These are phyloP conservation scores for Nakaseomyces glabratus DNA, from an alignment of 1,139 yeast species.

Conservation along the genomic window DNA sequence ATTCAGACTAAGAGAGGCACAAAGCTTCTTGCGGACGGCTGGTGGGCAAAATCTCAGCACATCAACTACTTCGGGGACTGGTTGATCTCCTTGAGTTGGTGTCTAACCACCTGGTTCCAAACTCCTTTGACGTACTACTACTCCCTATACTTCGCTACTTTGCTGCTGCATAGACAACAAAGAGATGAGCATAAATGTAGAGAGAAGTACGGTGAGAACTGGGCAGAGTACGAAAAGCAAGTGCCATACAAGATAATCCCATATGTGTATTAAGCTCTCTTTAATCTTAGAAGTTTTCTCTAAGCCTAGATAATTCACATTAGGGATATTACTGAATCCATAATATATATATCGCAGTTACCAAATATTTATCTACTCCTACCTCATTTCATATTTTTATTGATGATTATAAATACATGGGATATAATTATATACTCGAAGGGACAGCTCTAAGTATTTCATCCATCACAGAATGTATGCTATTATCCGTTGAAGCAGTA, in stretches of 20 bases:
- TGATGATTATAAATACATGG: too few relatives aligned
- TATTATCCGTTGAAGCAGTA: too few relatives aligned
- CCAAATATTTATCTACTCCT: too few relatives aligned
- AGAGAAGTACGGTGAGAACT: constrained; percentile 71
- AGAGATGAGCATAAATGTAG: constrained; percentile 91
- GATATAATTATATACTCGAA: too few relatives aligned
- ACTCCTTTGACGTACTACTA: constrained; percentile 85
- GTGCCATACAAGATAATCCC: constrained; percentile 93
- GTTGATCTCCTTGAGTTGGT: constrained; percentile 88
- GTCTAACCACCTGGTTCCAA: constrained; percentile 76
- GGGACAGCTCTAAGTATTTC: too few relatives aligned
- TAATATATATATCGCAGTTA: too few relatives aligned
- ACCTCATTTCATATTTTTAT: too few relatives aligned
- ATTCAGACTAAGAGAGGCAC: constrained; percentile 73
- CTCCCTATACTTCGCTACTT: constrained; percentile 68
- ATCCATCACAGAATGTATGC: too few relatives aligned
- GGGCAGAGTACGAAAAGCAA: constrained; percentile 68
- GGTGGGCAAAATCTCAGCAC: constrained; percentile 95
- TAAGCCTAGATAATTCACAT: too few relatives aligned
- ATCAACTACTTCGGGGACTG: constrained; percentile 94
- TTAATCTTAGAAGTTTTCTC: too few relatives aligned
- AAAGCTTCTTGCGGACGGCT: constrained; percentile 73
- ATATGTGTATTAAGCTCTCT: constrained; percentile 59
- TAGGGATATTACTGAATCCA: too few relatives aligned
- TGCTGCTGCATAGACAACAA: constrained; percentile 76